Evolutionary conservation across 2,329 filamentous ascomycete genomes (phyloP), one percentile per base, ranked within the genome.

Genomic region (Epichloe sp.): DNA sequence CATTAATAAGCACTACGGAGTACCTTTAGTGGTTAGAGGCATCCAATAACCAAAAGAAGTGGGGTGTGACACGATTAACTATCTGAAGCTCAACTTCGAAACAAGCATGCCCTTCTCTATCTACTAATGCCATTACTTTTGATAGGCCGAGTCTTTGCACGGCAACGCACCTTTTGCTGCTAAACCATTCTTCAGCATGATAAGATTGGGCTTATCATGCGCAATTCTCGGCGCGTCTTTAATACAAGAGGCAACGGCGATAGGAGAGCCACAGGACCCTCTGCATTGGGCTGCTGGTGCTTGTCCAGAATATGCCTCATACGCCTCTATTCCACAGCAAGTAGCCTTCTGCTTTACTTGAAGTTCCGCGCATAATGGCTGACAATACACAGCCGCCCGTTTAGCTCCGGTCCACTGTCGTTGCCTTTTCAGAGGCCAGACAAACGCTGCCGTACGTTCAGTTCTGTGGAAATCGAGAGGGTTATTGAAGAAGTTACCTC

Each of bases 341-440:
- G 69, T 59, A 12, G 19, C 40, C 37, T 41, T 11, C 8, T 35
- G 17, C 36, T 23, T 34, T 37, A 2, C 4, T 21, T 7, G 21
- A 34, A 40, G 15, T 5, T 8, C 19, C 19, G 35, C 31, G 2
- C 15, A n/a, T 41, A 23, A 17, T 14, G 17, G 48, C 31, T 23
- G 19, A 43, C 23, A 36, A 23, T 55, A 5, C 17, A 10, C 34
- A 95, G 89, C 65, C 76, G 75, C 19, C 93, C 93, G 1, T 78
- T 85, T 55, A 95, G 88, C 66, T 73, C 82, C 19, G 93, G 93
- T 1, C 85, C 86, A 4, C 75, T 94, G 61, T 73, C 76, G 49
- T 76, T 98, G 1, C 89, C 93, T 0, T 97, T 81, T 66, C 93
- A 98, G 65, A 79, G 93, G 53, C 93, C 93, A 3, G 79, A 83